Evolutionary conservation across 192 early-diverging fungal genomes (phyloP), one percentile per base, ranked within the genome.

Genomic region (Chytriomyces confervae): DNA sequence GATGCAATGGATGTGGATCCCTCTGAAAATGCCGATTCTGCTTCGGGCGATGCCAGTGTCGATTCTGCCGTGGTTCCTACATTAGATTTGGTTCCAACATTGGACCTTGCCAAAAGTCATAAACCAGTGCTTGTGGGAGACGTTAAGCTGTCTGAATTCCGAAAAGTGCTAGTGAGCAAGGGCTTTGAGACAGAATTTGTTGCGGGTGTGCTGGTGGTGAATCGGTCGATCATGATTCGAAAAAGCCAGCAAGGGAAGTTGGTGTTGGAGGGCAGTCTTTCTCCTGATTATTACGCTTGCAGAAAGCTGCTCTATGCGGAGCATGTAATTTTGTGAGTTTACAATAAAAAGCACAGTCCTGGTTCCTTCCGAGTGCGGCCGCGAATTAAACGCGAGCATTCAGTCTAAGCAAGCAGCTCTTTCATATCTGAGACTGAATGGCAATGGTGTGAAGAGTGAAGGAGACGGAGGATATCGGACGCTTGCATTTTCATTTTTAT

Each of bases 121-220:
- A 82, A 78, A 20, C 90, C 96, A 5, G 90, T 95, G 5, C 84
- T 94, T 57, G 91, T 98, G 13, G 97, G 97, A 16, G 94, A 97
- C 80, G 77, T 96, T 29, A 89, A 89, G 47, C 86, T 99, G 62
- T 93, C 94, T 69, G 91, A 94, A 80, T 91, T 99, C 68, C 89
- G 92, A 36, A 80, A 86, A 10, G 78, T 93, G 5, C 81, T 97
- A 45, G 88, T 88, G 20, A 77, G 83, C 5, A 90, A 92, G 67
- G 95, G 96, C 0, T 92, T 95, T 44, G 72, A 82, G 4, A 92
- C 95, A 9, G 91, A 94, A 72, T 98, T 99, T 80, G 91, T 91
- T 66, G 87, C 87, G 27, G 94, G 94, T 62, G 86, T 95, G 47
- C 81, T 99, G 60, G 92, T 97, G 6, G 95, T 95, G 65, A 95